Evolutionary conservation across 2,329 filamentous ascomycete genomes (phyloP).

Genomic region (Cladorrhinum sp.): DNA sequence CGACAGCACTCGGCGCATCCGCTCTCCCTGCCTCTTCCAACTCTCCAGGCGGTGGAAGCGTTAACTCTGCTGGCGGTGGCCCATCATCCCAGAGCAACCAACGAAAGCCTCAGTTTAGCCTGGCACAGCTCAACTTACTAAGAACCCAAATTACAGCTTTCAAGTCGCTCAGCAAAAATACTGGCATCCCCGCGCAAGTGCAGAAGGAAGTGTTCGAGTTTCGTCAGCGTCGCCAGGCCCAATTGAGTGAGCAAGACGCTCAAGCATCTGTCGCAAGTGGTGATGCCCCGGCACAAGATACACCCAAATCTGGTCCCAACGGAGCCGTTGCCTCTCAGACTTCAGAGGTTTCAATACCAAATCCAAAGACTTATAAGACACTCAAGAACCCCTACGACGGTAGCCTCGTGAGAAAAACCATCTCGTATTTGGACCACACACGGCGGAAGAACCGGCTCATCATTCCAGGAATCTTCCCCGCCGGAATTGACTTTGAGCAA

Average conservation of each 20-base stretch:
- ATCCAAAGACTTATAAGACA: constrained; percentile 58
- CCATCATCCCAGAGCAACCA: constrained; percentile 26
- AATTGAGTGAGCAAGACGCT: constrained; percentile 47
- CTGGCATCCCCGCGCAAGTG: constrained; percentile 72
- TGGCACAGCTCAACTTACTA: constrained; percentile 74
- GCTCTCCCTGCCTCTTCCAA: constrained; percentile 38
- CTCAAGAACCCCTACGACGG: constrained; percentile 70
- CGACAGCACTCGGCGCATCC: constrained; percentile 38
- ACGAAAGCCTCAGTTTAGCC: constrained; percentile 61
- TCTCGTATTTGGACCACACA: constrained; percentile 78
- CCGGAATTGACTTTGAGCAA: constrained; percentile 83
- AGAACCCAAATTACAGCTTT: constrained; percentile 88
- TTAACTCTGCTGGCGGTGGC: constrained; percentile 27
- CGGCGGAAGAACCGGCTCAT: constrained; percentile 73
- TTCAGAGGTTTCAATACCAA: constrained; percentile 19
- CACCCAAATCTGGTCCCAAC: constrained; percentile 34
- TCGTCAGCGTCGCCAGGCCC: constrained; percentile 62
- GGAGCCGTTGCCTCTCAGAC: constrained; percentile 39
- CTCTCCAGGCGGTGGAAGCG: constrained; percentile 25
- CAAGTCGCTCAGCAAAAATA: constrained; percentile 83
- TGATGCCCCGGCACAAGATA: constrained; percentile 32
- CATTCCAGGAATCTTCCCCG: constrained; percentile 84
- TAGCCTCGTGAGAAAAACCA: constrained; percentile 51
- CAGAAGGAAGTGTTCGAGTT: constrained; percentile 81
- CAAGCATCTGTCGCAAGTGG: constrained; percentile 37